phyloP scores from a whole-genome alignment of 1,284 basidiomycete species.

The Bondarzewia mesenterica region DNA sequence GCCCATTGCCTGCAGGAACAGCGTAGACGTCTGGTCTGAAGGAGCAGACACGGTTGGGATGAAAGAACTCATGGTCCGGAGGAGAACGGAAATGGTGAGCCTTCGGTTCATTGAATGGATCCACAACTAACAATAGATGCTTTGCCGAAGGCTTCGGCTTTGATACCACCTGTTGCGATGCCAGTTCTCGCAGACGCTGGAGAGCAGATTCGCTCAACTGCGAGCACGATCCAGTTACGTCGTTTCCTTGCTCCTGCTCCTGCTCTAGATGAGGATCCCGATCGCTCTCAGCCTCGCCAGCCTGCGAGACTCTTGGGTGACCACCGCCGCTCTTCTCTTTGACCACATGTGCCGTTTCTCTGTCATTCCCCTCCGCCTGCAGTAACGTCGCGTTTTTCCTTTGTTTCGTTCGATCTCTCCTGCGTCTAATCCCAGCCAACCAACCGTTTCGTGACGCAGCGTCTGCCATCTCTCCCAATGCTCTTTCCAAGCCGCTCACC shows the following conservation, averaged over 20 bases:
- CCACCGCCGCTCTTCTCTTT: slow-evolving; percentile 10
- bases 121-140: slow-evolving; percentile 43
- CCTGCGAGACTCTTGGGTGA: too few species aligned
- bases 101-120: slow-evolving; percentile 23
- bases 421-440: slow-evolving; percentile 21
- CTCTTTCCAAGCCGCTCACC: slow-evolving; percentile 18
- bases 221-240: slow-evolving; percentile 5
- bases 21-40: slow-evolving; percentile 36
- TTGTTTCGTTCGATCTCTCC: slow-evolving; percentile 5
- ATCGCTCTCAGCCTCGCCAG: slow-evolving; percentile 10
- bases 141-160: slow-evolving; percentile 25
- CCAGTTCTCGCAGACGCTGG: slow-evolving; percentile 24
- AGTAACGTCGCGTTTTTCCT: background rate
- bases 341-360: slow-evolving; percentile 12
- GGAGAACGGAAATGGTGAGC: slow-evolving; percentile 16
- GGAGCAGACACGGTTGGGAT: slow-evolving; percentile 34
- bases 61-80: slow-evolving; percentile 29
- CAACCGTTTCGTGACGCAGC: slow-evolving; percentile 27
- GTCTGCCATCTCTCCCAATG: slow-evolving; percentile 29
- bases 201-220: slow-evolving; percentile 12
- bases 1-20: slow-evolving; percentile 26
- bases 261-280: slow-evolving; percentile 8
- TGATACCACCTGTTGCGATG: slow-evolving; percentile 18
- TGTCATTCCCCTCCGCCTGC: slow-evolving; percentile 16
- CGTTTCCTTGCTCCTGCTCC: slow-evolving; percentile 1